These are phyloP conservation scores for Cnidoscolus chayamansa DNA, from an alignment of 441 rosid genomes.

Conservation along the genomic window DNA sequence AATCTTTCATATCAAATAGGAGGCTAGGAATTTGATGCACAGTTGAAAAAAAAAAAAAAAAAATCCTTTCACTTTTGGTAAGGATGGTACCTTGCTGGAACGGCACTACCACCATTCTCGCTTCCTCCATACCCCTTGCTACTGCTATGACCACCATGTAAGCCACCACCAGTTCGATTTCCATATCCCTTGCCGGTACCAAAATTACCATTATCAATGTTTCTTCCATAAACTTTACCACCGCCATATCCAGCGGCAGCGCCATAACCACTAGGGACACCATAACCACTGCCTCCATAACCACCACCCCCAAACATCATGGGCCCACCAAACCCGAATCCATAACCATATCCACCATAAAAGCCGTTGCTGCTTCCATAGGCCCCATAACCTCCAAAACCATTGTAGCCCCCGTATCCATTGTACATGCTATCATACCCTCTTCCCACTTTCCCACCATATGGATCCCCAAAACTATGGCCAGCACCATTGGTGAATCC, in stretches of 20 bases:
- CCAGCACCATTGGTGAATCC: constrained; percentile 44
- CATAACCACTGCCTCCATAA: constrained; percentile 43
- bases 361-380: constrained; percentile 38
- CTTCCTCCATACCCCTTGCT: constrained; percentile 18
- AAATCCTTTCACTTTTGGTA: constrained; percentile 25
- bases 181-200: constrained; percentile 33
- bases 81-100: constrained; percentile 28
- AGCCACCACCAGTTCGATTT: constrained; percentile 33
- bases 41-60: constrained; percentile 7
- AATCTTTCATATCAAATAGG: background rate
- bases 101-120: constrained; percentile 20
- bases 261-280: constrained; percentile 35
- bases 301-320: constrained; percentile 41
- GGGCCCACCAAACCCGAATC: constrained; percentile 40
- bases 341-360: constrained; percentile 42
- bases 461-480: constrained; percentile 35
- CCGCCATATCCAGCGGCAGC: constrained; percentile 35
- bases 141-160: constrained; percentile 8
- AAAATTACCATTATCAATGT: constrained; percentile 19
- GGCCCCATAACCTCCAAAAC: constrained; percentile 33
- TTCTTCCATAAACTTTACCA: constrained; percentile 34
- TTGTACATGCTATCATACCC: constrained; percentile 34
- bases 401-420: constrained; percentile 42
- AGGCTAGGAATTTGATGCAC: background rate
- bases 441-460: constrained; percentile 40